Evolutionary conservation across 2,329 filamentous ascomycete genomes (phyloP), one percentile per base, ranked within the genome.

Genomic region (Fusarium sp.): DNA sequence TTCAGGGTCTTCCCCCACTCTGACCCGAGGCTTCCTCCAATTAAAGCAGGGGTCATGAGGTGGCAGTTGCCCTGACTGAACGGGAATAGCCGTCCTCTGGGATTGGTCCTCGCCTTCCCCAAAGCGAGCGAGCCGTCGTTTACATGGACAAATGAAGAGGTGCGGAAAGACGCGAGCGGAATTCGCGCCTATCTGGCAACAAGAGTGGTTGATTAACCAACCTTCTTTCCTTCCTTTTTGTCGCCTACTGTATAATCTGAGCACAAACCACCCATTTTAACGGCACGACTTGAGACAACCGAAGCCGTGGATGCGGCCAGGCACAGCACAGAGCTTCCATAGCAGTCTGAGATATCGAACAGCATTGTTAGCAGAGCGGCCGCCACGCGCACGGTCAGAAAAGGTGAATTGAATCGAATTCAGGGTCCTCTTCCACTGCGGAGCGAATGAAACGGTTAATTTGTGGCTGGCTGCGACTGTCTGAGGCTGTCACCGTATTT

Each of bases 41-140:
- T 28, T 50, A 23, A 69, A 62, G 69, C 69, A 74, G 69, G 71
- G 71, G 69, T 51, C 12, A 71, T 69, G 67, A 64, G 69, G 31
- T 58, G 45, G 18, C 42, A 65, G 54, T n/a, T n/a, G 44, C 57
- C 30, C 38, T 64, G 28, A 56, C 53, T 47, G 49, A 63, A 67
- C 54, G 58, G 62, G 57, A 67, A 55, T 70, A 70, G 66, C 52
- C 57, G 51, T 31, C 42, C 13, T 16, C 44, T 46, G 52, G 42
- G 57, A 51, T 37, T 53, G 28, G 42, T 23, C 45, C 42, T 69
- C 44, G 18, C 16, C n/a, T 28, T 50, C 47, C 47, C 23, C 16
- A 50, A 30, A 45, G 23, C 52, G 20, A 62, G 41, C 23, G 47
- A 42, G 18, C 12, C 12, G 33, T 63, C 60, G 42, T 18, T 20